Base-by-base conservation (phyloP, 176 grass and related monocot species). In the Oryza meyeriana region DNA sequence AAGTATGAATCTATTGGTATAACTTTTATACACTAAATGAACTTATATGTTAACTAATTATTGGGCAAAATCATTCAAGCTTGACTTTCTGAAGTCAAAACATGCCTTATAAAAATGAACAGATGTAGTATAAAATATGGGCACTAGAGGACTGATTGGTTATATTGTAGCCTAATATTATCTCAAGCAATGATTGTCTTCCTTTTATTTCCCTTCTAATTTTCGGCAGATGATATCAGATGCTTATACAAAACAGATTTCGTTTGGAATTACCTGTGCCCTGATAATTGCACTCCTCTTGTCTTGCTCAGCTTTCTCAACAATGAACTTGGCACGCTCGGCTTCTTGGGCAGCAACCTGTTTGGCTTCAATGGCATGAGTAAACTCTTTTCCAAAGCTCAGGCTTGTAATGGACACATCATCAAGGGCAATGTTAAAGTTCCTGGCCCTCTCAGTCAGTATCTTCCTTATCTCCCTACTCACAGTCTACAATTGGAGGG, bases 391-490 rank as follows among this genome's bases (percentile, higher is more conserved):
- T 30, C 94, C 92, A 32, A 94, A 97, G 77, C 94, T 94, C 20
- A 97, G 80, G 66, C 85, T 97, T 38, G 91, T 97, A 27, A 97
- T 97, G 31, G 94, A 97, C 55, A 94, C 91, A 72, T 97, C 91
- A 89, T 97, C 91, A 42, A 94, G 86, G 1, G 89, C 91, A 70
- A 97, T 89, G 48, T 90, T 94, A 80, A 97, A 90, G 78, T 81
- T 91, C 31, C 76, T 87, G 26, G 91, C 94, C 33, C 92, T 89
- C 68, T 97, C 94, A 13, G 94, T 97, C 77, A 97, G 81, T 82
- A 94, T 97, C 89, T 97, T 97, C 64, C 94, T 83, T 61, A 97
- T 97, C 76, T 94, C 92, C 76, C 94, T 92, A 79, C 94, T 97
- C 6, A 97, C 94, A 77, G 87, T 84, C 94, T 97, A 40, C 34